Evolutionary conservation across 768 basidiomycete genomes (phyloP).

Genomic region (Porphyrellus cyaneotinctus): DNA sequence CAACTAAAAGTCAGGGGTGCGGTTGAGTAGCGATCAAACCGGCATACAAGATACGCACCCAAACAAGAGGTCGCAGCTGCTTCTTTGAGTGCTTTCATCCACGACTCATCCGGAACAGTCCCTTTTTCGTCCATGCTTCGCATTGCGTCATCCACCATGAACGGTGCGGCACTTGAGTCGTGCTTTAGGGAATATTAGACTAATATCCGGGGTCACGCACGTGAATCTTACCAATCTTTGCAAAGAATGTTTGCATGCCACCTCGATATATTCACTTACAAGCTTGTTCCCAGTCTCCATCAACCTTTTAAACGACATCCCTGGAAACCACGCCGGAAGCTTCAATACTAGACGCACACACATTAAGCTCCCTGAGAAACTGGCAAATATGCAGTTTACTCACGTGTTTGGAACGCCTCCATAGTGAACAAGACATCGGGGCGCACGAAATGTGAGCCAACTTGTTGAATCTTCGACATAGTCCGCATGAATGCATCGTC

Average conservation of each 20-base stretch:
- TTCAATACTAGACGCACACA: slow-evolving; percentile 9
- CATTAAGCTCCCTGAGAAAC: background rate
- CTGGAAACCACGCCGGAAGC: slow-evolving; percentile 16
- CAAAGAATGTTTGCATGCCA: slow-evolving; percentile 1
- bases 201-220: no score
- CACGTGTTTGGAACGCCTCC: slow-evolving; percentile 1
- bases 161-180: background rate
- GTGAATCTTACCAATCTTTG: background rate
- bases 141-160: background rate
- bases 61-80: background rate
- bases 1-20: background rate
- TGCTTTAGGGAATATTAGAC: background rate
- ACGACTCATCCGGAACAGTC: background rate
- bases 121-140: background rate
- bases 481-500: no score
- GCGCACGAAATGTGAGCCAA: slow-evolving; percentile 2
- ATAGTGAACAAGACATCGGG: slow-evolving; percentile 1
- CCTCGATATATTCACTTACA: background rate
- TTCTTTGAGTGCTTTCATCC: background rate
- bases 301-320: background rate
- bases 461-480: no score
- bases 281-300: background rate
- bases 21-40: background rate
- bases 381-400: background rate
- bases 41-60: background rate